Evolutionary conservation across 768 basidiomycete species (phyloP).

Genomic region (Tubosaeta brunneosetosa): DNA sequence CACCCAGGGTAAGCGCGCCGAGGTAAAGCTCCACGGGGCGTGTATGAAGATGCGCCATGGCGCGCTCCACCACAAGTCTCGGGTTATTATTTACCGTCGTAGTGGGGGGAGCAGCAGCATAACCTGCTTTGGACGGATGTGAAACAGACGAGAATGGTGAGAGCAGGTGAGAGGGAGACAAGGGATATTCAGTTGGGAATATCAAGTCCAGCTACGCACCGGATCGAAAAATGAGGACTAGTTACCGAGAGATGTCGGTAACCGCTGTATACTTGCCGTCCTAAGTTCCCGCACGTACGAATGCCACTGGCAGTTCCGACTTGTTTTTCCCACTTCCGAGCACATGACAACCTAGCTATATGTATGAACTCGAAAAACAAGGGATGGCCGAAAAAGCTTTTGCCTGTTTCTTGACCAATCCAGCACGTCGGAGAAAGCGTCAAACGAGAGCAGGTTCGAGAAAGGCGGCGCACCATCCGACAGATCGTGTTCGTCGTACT

Average conservation of each 20-base stretch:
- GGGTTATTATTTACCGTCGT: not conserved
- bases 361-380: slow-evolving; percentile 42
- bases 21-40: slow-evolving; percentile 44
- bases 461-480: slow-evolving; percentile 34
- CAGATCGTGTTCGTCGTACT: not conserved
- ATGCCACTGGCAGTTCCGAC: not conserved
- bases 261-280: slow-evolving; percentile 3
- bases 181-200: slow-evolving; percentile 2
- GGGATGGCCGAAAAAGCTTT: slow-evolving; percentile 37
- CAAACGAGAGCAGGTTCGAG: slow-evolving; percentile 37
- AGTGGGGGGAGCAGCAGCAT: not conserved
- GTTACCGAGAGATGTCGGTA: slow-evolving; percentile 26
- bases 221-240: not conserved
- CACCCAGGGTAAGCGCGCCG: slow-evolving; percentile 33
- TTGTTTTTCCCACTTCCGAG: slow-evolving; percentile 24
- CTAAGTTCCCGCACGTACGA: not conserved
- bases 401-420: slow-evolving; percentile 35
- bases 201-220: not conserved
- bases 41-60: slow-evolving; percentile 30
- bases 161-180: not conserved
- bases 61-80: not conserved
- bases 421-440: slow-evolving; percentile 44
- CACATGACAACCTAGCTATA: slow-evolving; percentile 6
- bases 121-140: not conserved
- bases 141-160: not conserved